These are phyloP conservation scores for Amaranthus cruentus DNA, from an alignment of 148 eudicot species.

Conservation along the genomic window DNA sequence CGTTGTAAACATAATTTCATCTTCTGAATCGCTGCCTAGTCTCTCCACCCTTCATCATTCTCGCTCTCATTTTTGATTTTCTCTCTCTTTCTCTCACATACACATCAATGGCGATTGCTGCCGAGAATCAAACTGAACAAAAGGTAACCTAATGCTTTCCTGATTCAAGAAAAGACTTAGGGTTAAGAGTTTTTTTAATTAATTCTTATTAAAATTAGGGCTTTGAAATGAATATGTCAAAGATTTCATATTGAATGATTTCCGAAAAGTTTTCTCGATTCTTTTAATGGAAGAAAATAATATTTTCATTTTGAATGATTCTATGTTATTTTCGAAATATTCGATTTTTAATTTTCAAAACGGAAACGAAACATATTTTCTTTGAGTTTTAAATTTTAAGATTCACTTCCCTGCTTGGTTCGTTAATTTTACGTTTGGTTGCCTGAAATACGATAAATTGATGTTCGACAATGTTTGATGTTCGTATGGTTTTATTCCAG, in stretches of 20 bases:
- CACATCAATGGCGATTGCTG: constrained; percentile 41
- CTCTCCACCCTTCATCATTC: constrained; percentile 10
- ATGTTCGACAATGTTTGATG: neutral
- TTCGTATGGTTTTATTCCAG: constrained; percentile 25
- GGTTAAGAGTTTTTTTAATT: neutral
- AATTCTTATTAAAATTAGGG: neutral
- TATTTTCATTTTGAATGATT: neutral
- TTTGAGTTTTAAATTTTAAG: too few relatives aligned
- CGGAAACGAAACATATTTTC: too few relatives aligned
- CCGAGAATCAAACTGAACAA: constrained; percentile 39
- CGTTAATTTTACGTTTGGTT: neutral
- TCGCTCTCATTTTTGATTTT: neutral
- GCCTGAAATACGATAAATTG: too few relatives aligned
- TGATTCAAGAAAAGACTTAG: neutral
- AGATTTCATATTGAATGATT: neutral
- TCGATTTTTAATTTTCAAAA: neutral
- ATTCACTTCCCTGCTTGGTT: neutral
- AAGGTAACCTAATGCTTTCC: constrained; percentile 32
- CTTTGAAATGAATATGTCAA: neutral
- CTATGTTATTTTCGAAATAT: neutral
- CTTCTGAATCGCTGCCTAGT: neutral
- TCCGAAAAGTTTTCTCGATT: neutral
- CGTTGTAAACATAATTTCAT: constrained; percentile 24
- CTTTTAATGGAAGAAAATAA: neutral
- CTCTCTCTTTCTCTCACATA: constrained; percentile 12